Percentiles rank a stretch among this genome's conserved stretches.
Evolutionary conservation across 2,329 filamentous ascomycete species (phyloP).

Genomic region (Fonsecaea nubica): DNA sequence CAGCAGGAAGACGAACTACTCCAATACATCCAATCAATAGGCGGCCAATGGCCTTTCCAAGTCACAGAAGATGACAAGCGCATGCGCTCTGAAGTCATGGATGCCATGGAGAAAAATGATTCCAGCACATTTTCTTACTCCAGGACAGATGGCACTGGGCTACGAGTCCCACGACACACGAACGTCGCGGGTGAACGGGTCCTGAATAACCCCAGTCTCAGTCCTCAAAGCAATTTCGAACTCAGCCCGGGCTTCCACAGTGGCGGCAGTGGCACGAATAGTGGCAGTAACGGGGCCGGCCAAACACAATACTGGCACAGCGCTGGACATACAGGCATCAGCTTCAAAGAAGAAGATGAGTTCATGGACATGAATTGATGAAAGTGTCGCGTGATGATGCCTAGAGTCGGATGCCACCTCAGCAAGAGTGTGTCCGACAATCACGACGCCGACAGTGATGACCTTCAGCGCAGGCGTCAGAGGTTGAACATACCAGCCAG

Average conservation of each 20-base stretch:
- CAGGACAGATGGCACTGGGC: slow-evolving; percentile 78
- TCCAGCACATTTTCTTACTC: slow-evolving; percentile 80
- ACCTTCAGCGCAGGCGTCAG: background rate
- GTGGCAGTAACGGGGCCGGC: slow-evolving; percentile 46
- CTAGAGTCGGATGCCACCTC: background rate
- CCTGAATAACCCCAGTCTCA: slow-evolving; percentile 53
- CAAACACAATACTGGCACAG: slow-evolving; percentile 63
- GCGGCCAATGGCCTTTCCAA: slow-evolving; percentile 78
- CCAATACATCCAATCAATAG: slow-evolving; percentile 74
- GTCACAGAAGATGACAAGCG: slow-evolving; percentile 89
- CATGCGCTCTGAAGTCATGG: slow-evolving; percentile 91
- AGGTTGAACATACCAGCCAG: slow-evolving; percentile 4
- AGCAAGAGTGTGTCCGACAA: background rate
- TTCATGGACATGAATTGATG: slow-evolving; percentile 69
- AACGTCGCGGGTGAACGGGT: slow-evolving; percentile 84
- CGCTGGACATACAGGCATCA: slow-evolving; percentile 63
- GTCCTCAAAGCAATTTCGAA: slow-evolving; percentile 64
- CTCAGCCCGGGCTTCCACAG: slow-evolving; percentile 75
- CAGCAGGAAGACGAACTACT: slow-evolving; percentile 87
- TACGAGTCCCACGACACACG: slow-evolving; percentile 91
- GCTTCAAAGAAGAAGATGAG: slow-evolving; percentile 95
- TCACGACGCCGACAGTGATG: background rate
- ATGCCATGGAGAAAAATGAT: slow-evolving; percentile 83
- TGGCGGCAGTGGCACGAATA: slow-evolving; percentile 69
- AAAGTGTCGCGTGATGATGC: background rate